Conservation (phyloP, 495 filamentous ascomycete species). For the Pyronema domesticum region DNA sequence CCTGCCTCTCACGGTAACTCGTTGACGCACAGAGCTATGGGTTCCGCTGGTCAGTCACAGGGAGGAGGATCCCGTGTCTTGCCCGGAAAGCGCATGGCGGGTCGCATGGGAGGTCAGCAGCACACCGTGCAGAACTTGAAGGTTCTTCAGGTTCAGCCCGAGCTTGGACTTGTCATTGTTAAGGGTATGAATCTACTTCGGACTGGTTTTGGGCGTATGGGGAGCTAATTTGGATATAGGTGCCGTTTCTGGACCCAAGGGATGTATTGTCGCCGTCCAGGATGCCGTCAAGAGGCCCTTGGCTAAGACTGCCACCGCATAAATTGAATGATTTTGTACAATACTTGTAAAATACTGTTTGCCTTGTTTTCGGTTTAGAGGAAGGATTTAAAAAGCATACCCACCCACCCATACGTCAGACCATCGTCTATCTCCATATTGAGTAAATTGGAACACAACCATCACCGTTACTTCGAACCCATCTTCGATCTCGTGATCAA, state of each 20-base stretch:
- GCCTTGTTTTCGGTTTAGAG: too few species aligned
- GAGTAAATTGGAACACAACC: too few species aligned
- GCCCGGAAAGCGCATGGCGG: conserved; percentile 95
- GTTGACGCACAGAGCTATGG: conserved; percentile 74
- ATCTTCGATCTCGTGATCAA: too few species aligned
- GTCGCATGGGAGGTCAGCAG: conserved; percentile 74
- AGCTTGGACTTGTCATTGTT: conserved; percentile 72
- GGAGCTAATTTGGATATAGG: conserved; percentile 29
- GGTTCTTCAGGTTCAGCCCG: conserved; percentile 68
- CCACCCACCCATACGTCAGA: too few species aligned
- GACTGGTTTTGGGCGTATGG: neutral
- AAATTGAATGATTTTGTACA: neutral
- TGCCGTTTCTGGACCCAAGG: conserved; percentile 66
- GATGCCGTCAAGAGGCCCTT: conserved; percentile 76
- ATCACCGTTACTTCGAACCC: too few species aligned
- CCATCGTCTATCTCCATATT: too few species aligned
- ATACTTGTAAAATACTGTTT: neutral
- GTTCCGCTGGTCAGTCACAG: conserved; percentile 70
- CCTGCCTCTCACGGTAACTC: conserved; percentile 88
- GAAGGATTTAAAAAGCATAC: too few species aligned
- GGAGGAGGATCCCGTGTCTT: conserved; percentile 80
- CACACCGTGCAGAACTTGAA: conserved; percentile 80
- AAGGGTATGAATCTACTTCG: conserved; percentile 38
- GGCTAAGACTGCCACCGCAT: conserved; percentile 36
- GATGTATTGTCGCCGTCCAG: conserved; percentile 62